A percentile compares a stretch with the other conserved stretches of the same genome.
Evolutionary conservation across 2,329 filamentous ascomycete genomes (phyloP).

Genomic region (Chaetomiaceae sp.): DNA sequence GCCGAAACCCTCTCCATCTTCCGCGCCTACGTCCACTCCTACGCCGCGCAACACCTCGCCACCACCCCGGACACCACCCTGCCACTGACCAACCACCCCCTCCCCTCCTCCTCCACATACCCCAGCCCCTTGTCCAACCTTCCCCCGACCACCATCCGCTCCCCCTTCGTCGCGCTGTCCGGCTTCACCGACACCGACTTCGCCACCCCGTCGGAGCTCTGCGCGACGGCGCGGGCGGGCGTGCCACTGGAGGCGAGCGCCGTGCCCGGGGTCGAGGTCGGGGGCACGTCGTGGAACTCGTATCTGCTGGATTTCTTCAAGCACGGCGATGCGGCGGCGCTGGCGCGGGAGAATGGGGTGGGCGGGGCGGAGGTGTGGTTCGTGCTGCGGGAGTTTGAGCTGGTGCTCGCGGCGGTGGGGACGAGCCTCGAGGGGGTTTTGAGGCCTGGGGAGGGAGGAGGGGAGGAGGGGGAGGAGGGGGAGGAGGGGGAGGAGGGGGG

Average conservation of each 20-base stretch:
- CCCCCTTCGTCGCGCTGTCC: neutral
- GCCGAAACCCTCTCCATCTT: neutral
- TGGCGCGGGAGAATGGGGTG: neutral
- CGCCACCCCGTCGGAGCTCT: neutral
- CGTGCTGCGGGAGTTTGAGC: neutral
- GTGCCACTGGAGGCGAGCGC: neutral
- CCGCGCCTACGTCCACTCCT: neutral
- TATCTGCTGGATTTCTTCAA: conserved; percentile 1
- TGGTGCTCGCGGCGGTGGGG: neutral
- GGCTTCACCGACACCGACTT: neutral
- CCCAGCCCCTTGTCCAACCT: neutral
- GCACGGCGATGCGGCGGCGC: conserved; percentile 1
- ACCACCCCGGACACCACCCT: neutral
- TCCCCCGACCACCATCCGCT: neutral
- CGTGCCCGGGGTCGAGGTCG: neutral
- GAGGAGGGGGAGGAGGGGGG: too few species aligned
- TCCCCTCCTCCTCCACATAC: neutral
- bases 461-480: neutral
- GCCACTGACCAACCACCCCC: neutral
- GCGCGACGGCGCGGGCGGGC: neutral
- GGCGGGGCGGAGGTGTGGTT: neutral
- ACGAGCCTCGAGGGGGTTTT: neutral
- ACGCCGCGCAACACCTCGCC: neutral
- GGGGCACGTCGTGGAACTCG: neutral
- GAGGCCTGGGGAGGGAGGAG: neutral